Percentiles rank a stretch among this genome's conserved stretches.
These are phyloP conservation scores for Colletotrichum sp. DNA, from an alignment of 2,329 filamentous ascomycete species.

Conservation along the genomic window DNA sequence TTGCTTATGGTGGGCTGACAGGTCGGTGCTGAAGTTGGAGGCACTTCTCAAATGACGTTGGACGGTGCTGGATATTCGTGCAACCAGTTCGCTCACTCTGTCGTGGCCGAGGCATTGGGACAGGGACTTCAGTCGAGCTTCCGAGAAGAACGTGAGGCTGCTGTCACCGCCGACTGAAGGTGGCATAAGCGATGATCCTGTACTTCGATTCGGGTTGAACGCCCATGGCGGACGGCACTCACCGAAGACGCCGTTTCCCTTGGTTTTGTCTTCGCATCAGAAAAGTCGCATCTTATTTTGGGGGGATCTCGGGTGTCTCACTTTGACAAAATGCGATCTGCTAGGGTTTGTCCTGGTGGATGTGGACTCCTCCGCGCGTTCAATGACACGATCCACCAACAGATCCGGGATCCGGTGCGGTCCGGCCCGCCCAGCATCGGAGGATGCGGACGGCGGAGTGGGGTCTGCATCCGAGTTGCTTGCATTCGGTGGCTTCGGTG, in stretches of 20 bases:
- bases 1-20: background rate
- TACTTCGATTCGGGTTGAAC: background rate
- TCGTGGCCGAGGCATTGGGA: constrained; percentile 30
- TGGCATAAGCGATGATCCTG: background rate
- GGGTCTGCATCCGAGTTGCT: background rate
- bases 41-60: background rate
- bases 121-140: constrained; percentile 33
- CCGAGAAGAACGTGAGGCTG: constrained; percentile 32
- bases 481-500: background rate
- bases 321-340: constrained; percentile 26
- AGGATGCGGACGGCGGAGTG: background rate
- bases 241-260: constrained; percentile 34
- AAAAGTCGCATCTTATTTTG: background rate
- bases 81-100: constrained; percentile 29
- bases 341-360: background rate
- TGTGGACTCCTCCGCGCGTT: constrained; percentile 8
- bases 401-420: constrained; percentile 25
- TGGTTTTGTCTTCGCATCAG: background rate
- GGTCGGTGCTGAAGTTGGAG: background rate
- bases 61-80: constrained; percentile 29
- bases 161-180: constrained; percentile 6
- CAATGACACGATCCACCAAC: constrained; percentile 30
- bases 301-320: constrained; percentile 5
- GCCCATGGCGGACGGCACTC: background rate
- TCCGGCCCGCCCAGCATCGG: background rate